Percentiles rank a stretch among this genome's conserved stretches.
These are phyloP conservation scores for Kuraishia cidri DNA, from an alignment of 805 yeast genomes.

Conservation along the genomic window DNA sequence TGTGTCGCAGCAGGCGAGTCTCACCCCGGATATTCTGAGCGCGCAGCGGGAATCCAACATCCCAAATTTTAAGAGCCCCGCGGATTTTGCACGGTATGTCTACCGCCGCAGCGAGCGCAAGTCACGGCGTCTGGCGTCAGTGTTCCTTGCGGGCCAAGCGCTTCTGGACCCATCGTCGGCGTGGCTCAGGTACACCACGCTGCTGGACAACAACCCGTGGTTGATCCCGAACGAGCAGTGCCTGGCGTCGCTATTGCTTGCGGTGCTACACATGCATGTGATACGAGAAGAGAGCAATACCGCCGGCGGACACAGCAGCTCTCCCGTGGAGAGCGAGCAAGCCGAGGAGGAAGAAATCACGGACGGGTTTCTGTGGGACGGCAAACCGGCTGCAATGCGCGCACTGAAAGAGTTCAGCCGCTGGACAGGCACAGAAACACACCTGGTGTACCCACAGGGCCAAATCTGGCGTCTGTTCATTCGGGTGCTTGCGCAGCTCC, in stretches of 20 bases:
- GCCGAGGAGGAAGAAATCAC: slow-evolving; percentile 9
- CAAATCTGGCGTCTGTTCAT: slow-evolving; percentile 46
- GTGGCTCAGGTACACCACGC: slow-evolving; percentile 14
- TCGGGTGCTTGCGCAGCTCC: slow-evolving; percentile 33
- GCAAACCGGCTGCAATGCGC: slow-evolving; percentile 45
- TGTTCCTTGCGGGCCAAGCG: slow-evolving; percentile 18
- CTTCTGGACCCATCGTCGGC: slow-evolving; percentile 19
- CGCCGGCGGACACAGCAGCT: no score
- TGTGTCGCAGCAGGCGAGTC: no score
- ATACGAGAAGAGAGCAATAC: no score
- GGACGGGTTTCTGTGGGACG: slow-evolving; percentile 30
- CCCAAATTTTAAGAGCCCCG: background rate
- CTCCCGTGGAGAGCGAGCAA: background rate
- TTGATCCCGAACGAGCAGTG: slow-evolving; percentile 19
- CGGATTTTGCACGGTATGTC: slow-evolving; percentile 1
- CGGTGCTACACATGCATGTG: no score
- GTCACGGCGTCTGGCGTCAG: slow-evolving; percentile 1
- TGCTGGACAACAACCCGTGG: slow-evolving; percentile 8
- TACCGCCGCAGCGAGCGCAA: background rate
- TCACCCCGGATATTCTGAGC: no score
- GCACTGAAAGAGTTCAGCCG: slow-evolving; percentile 48
- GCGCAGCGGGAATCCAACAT: no score
- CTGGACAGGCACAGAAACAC: slow-evolving; percentile 21
- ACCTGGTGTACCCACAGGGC: slow-evolving; percentile 32
- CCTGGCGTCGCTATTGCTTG: slow-evolving; percentile 36